Conservation (phyloP, 306 rosid species). For the Carpinus viminea region DNA sequence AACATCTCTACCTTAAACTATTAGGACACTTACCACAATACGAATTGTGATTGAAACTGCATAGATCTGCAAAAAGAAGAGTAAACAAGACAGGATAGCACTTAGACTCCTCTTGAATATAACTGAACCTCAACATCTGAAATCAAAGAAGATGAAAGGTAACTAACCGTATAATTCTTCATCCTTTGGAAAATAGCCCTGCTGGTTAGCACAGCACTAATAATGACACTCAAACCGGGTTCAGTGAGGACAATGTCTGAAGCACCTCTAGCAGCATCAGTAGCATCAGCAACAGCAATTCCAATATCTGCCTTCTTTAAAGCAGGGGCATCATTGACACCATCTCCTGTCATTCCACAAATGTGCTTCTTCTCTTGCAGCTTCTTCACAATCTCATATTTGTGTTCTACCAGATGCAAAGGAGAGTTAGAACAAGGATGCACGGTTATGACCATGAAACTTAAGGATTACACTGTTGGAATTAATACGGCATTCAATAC, state of each 20-base stretch:
- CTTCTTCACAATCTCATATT: conserved; percentile 94
- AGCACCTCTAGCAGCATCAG: conserved; percentile 98
- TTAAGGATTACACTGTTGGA: neutral
- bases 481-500: conserved; percentile 7
- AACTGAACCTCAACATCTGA: conserved; percentile 8
- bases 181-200: conserved; percentile 98
- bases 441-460: conserved; percentile 8
- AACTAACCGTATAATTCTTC: conserved; percentile 95
- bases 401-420: conserved; percentile 69
- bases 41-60: conserved; percentile 99
- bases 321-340: conserved; percentile 98
- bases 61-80: conserved; percentile 71
- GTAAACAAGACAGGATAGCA: conserved; percentile 8
- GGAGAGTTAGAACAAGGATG: conserved; percentile 25
- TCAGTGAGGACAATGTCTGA: conserved; percentile 98
- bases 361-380: conserved; percentile 94
- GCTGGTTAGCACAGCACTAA: conserved; percentile 97
- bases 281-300: conserved; percentile 98
- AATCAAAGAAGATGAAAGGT: conserved; percentile 22
- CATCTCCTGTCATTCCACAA: conserved; percentile 99
- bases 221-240: conserved; percentile 95
- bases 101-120: conserved; percentile 17
- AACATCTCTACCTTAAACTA: neutral
- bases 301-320: conserved; percentile 96
- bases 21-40: conserved; percentile 78